These are phyloP conservation scores for Teunomyces aglyptinius DNA, from an alignment of 805 yeast species.

Conservation along the genomic window DNA sequence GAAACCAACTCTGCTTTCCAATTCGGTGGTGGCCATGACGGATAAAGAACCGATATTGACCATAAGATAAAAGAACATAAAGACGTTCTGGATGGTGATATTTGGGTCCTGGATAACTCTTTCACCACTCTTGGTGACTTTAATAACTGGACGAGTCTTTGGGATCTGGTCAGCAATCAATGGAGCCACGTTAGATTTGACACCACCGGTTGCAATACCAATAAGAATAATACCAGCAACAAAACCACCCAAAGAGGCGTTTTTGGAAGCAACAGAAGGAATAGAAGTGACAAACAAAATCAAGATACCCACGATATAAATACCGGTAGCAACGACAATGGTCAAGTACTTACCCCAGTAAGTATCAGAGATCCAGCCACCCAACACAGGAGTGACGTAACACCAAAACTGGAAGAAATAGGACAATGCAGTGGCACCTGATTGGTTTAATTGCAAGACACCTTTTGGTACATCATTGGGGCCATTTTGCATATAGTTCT, in stretches of 20 bases:
- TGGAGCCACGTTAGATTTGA: slow-evolving; percentile 73
- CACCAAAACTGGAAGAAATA: slow-evolving; percentile 82
- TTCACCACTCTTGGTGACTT: slow-evolving; percentile 39
- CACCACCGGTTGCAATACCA: slow-evolving; percentile 80
- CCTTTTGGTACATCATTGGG: slow-evolving; percentile 45
- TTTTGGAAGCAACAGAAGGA: slow-evolving; percentile 50
- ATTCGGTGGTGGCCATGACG: slow-evolving; percentile 72
- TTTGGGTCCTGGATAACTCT: slow-evolving; percentile 56
- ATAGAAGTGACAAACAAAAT: slow-evolving; percentile 68
- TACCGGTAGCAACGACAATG: slow-evolving; percentile 55
- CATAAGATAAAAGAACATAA: slow-evolving; percentile 73
- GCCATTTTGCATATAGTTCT: slow-evolving; percentile 69
- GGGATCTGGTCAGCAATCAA: slow-evolving; percentile 59
- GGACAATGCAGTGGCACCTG: slow-evolving; percentile 68
- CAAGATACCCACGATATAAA: slow-evolving; percentile 62
- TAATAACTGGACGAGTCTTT: slow-evolving; percentile 38
- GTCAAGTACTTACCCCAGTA: slow-evolving; percentile 71
- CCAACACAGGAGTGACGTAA: slow-evolving; percentile 74
- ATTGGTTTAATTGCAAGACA: slow-evolving; percentile 57
- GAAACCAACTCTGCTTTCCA: slow-evolving; percentile 63
- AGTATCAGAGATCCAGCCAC: slow-evolving; percentile 75
- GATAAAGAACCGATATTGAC: slow-evolving; percentile 75
- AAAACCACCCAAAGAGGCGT: slow-evolving; percentile 64
- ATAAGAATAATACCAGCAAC: slow-evolving; percentile 54
- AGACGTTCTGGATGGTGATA: slow-evolving; percentile 68